Percentiles rank a stretch among this genome's conserved stretches.
Evolutionary conservation across 768 basidiomycete genomes (phyloP).

Genomic region (Mycena vitilis): DNA sequence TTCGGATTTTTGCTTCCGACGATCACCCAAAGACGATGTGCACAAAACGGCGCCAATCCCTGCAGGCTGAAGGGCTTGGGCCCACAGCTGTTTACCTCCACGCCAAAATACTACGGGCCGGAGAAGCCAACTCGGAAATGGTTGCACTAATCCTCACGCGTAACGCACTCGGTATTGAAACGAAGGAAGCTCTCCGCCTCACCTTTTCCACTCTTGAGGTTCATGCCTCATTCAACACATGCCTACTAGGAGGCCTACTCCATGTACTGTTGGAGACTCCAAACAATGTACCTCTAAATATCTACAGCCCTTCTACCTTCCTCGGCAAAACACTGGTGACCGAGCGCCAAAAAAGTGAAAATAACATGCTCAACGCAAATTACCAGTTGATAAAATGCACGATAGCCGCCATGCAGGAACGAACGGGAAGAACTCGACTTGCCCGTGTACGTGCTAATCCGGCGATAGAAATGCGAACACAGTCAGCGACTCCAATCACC

Average conservation of each 20-base stretch:
- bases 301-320: neutral
- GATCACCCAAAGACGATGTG: neutral
- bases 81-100: neutral
- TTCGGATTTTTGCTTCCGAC: slow-evolving; percentile 18
- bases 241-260: neutral
- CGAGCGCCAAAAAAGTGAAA: neutral
- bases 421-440: slow-evolving; percentile 3
- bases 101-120: neutral
- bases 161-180: too few relatives aligned
- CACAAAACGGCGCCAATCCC: neutral
- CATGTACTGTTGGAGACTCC: neutral
- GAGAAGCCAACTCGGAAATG: neutral
- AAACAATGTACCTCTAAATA: neutral
- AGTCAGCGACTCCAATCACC: neutral
- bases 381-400: slow-evolving; percentile 1
- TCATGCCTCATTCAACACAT: too few relatives aligned
- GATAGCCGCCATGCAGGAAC: slow-evolving; percentile 5
- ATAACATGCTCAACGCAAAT: neutral
- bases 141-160: neutral
- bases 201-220: too few relatives aligned
- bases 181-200: too few relatives aligned
- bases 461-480: neutral
- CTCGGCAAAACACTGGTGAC: neutral
- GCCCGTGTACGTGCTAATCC: neutral
- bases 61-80: too few relatives aligned